Evolutionary conservation across 331 rosid species (phyloP), one percentile per base, ranked within the genome.

Genomic region (Rosa hybrid): DNA sequence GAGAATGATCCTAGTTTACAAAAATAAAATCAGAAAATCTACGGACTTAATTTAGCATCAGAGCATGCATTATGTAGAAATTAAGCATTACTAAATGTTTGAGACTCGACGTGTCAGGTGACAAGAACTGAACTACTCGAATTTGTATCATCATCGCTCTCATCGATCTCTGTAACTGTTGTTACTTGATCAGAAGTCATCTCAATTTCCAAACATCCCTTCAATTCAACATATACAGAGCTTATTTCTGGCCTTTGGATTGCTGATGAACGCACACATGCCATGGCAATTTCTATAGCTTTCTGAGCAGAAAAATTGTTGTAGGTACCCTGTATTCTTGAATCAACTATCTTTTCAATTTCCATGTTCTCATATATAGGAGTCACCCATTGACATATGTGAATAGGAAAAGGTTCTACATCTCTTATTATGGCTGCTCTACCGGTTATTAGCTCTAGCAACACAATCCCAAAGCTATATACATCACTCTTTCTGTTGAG

Each of bases 261-360:
- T 1, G 51, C n/a, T 5, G 27, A 39, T 17, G 7, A 18, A 0
- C 6, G 1, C 30, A 54, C 30, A 12, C 78, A 74, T 4, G 9
- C 68, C 30, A 74, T 74, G 38, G 68, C 78, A 11, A 42, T 54
- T n/a, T 11, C 67, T 54, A 74, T 41, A 1, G 51, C 78, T 57
- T 74, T 74, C 78, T 12, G 0, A 9, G 62, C 67, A 74, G 67
- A 54, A 13, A 6, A 6, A 10, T 1, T 6, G 17, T 53, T 12
- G 50, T 20, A 74, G 6, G 27, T 54, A 5, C 17, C 67, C 68
- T 54, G 78, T 9, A 54, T 34, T 42, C 38, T 74, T 54, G 78
- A 20, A 74, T 74, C 68, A 5, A 74, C 3, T 20, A 74, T 30
- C 7, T 16, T 20, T 74, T 74, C 68, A 1, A 54, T 39, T 7